Percentiles rank a stretch among this genome's conserved stretches.
These are phyloP conservation scores for Phytophthora boehmeriae DNA, from an alignment of 352 stramenopile genomes.

Conservation along the genomic window DNA sequence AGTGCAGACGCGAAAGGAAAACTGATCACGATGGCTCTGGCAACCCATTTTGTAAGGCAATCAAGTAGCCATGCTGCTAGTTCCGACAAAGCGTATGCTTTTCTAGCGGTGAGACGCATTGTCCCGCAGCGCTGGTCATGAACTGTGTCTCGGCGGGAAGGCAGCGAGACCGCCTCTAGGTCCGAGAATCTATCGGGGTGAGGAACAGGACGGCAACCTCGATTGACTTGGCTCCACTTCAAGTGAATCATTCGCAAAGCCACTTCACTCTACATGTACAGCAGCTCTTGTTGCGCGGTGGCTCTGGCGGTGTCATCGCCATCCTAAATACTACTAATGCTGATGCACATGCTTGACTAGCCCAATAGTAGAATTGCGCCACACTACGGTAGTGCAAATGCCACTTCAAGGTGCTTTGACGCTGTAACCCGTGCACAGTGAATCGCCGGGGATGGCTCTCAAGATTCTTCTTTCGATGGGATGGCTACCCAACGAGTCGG, in stretches of 20 bases:
- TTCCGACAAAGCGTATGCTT: conserved; percentile 38
- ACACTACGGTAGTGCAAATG: too few relatives aligned
- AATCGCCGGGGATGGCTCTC: too few relatives aligned
- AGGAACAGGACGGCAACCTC: neutral
- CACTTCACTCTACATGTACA: too few relatives aligned
- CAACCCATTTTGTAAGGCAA: conserved; percentile 13
- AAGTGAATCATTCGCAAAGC: too few relatives aligned
- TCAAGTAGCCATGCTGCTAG: neutral
- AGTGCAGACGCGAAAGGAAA: conserved; percentile 25
- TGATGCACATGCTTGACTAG: too few relatives aligned
- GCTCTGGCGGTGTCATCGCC: too few relatives aligned
- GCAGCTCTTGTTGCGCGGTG: too few relatives aligned
- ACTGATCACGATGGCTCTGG: conserved; percentile 30
- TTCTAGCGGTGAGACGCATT: conserved; percentile 29
- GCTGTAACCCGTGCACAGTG: too few relatives aligned
- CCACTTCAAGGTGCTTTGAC: too few relatives aligned
- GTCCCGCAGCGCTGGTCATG: conserved; percentile 15
- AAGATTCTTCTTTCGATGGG: conserved; percentile 14
- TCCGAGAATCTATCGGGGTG: conserved; percentile 26
- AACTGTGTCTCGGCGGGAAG: neutral
- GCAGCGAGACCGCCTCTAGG: neutral
- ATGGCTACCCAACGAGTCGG: conserved; percentile 12
- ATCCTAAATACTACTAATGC: too few relatives aligned
- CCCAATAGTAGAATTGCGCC: too few relatives aligned
- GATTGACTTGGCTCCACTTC: conserved; percentile 7